A percentile compares a stretch with the other conserved stretches of the same genome.
These are phyloP conservation scores for Rhizopus stolonifer DNA, from an alignment of 371 early-diverging fungal species.

Conservation along the genomic window DNA sequence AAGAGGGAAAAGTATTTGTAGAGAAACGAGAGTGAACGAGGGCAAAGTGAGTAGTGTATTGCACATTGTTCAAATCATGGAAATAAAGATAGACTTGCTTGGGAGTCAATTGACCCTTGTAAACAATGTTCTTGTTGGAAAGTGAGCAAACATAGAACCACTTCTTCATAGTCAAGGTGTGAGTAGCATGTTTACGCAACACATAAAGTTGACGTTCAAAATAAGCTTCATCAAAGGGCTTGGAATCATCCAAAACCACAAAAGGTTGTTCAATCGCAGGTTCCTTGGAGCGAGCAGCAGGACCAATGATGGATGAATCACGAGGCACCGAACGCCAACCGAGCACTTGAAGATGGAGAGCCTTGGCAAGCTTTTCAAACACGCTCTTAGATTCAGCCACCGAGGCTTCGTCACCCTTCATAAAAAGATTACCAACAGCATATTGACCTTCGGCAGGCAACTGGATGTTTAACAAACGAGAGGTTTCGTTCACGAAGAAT, in stretches of 20 bases:
- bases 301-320: slow-evolving; percentile 86
- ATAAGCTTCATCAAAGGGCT: slow-evolving; percentile 64
- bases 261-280: slow-evolving; percentile 96
- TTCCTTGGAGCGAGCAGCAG: slow-evolving; percentile 84
- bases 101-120: slow-evolving; percentile 95
- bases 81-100: slow-evolving; percentile 93
- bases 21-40: slow-evolving; percentile 98
- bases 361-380: slow-evolving; percentile 76
- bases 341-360: slow-evolving; percentile 72
- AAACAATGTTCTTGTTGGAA: slow-evolving; percentile 87
- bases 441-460: slow-evolving; percentile 83
- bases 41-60: slow-evolving; percentile 87
- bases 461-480: slow-evolving; percentile 53
- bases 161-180: slow-evolving; percentile 72
- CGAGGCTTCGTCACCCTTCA: slow-evolving; percentile 66
- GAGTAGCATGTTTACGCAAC: slow-evolving; percentile 87
- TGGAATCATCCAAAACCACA: slow-evolving; percentile 53
- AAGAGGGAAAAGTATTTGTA: slow-evolving; percentile 97
- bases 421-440: slow-evolving; percentile 92
- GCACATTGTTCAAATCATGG: slow-evolving; percentile 80
- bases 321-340: slow-evolving; percentile 92
- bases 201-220: slow-evolving; percentile 90
- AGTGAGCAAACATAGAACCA: slow-evolving; percentile 97
- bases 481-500: slow-evolving; percentile 70
- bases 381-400: slow-evolving; percentile 64